Conservation (phyloP, 805 yeast genomes). For the Teunomyces pallodes region DNA sequence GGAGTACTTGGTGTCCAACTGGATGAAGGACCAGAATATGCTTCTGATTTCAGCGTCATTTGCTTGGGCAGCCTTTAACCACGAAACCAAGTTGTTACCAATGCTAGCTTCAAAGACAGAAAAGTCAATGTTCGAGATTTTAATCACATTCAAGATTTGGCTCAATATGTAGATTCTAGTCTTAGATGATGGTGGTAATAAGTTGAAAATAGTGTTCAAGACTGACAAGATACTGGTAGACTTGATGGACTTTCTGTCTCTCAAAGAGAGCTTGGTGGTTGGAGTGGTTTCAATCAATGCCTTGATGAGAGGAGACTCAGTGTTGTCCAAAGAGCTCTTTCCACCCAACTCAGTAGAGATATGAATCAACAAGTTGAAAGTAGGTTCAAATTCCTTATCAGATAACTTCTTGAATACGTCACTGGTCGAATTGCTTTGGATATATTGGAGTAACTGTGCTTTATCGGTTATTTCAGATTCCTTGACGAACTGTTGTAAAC, state of each 20-base stretch:
- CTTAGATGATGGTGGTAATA: constrained; percentile 32
- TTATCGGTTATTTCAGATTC: constrained; percentile 25
- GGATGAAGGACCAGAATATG: constrained; percentile 38
- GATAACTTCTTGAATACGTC: constrained; percentile 32
- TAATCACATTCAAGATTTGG: constrained; percentile 31
- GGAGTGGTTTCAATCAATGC: constrained; percentile 34
- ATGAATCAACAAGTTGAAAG: constrained; percentile 41
- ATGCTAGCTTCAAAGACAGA: constrained; percentile 32
- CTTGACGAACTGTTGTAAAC: constrained; percentile 21
- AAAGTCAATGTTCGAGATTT: constrained; percentile 29
- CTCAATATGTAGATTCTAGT: constrained; percentile 30
- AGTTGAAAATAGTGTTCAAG: constrained; percentile 41
- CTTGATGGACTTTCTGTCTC: constrained; percentile 44
- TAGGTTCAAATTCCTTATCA: constrained; percentile 45
- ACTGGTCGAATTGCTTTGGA: constrained; percentile 29
- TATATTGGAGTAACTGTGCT: constrained; percentile 23
- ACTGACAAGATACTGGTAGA: constrained; percentile 40
- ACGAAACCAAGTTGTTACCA: constrained; percentile 34
- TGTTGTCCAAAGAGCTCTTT: constrained; percentile 15
- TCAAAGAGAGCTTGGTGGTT: constrained; percentile 35
- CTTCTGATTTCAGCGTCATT: constrained; percentile 26
- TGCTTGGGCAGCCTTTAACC: constrained; percentile 34
- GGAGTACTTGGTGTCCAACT: constrained; percentile 31
- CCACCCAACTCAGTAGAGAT: constrained; percentile 27
- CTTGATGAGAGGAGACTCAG: constrained; percentile 19